Evolutionary conservation across 768 basidiomycete genomes (phyloP).

Genomic region (Pisolithus marmoratus): DNA sequence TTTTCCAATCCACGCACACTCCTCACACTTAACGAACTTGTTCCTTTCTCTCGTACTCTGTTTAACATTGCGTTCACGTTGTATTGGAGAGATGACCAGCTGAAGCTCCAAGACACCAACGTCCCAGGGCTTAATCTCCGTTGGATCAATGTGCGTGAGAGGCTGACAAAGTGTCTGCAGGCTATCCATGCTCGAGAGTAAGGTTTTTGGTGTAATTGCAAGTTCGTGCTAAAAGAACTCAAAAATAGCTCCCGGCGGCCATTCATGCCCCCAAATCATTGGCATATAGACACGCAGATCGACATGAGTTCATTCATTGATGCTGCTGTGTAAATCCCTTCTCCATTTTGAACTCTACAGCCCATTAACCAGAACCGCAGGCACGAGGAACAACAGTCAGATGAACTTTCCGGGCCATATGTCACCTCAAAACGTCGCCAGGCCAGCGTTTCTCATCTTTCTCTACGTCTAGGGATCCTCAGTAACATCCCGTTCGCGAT

Average conservation of each 20-base stretch:
- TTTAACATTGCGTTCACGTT: slow-evolving; percentile 81
- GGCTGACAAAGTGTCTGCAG: slow-evolving; percentile 71
- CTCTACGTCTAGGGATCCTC: slow-evolving; percentile 80
- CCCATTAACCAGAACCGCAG: slow-evolving; percentile 28
- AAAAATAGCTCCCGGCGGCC: slow-evolving; percentile 66
- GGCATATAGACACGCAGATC: slow-evolving; percentile 63
- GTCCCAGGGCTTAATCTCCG: slow-evolving; percentile 36
- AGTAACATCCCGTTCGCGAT: slow-evolving; percentile 96
- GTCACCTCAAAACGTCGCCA: slow-evolving; percentile 61
- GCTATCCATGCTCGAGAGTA: slow-evolving; percentile 88
- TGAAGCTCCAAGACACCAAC: slow-evolving; percentile 34
- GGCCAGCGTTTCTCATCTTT: slow-evolving; percentile 49
- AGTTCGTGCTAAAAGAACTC: background rate
- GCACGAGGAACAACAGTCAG: slow-evolving; percentile 58
- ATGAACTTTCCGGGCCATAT: slow-evolving; percentile 20
- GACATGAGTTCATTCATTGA: slow-evolving; percentile 74
- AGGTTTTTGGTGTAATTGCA: slow-evolving; percentile 23
- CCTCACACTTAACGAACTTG: slow-evolving; percentile 75
- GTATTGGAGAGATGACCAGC: slow-evolving; percentile 52
- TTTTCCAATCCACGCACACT: slow-evolving; percentile 72
- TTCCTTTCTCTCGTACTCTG: slow-evolving; percentile 67
- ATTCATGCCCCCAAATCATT: slow-evolving; percentile 81
- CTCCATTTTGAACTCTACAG: background rate
- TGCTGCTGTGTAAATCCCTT: slow-evolving; percentile 66
- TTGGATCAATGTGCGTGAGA: slow-evolving; percentile 70